Conservation (phyloP, 140 eudicot species). For the Oenanthe javanica region DNA sequence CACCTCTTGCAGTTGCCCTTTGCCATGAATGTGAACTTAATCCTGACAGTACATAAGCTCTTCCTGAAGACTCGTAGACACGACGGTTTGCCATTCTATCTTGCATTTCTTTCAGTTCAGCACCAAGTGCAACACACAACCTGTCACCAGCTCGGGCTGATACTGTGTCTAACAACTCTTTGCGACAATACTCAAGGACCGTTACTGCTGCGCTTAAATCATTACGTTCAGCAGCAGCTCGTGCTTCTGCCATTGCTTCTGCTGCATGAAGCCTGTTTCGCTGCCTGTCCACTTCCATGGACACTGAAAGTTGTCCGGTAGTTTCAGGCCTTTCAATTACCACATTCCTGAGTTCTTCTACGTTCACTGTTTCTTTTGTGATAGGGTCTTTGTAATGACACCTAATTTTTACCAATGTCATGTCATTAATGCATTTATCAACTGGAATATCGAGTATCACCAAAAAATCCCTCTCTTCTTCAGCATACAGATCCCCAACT, state of each 20-base stretch:
- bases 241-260: conserved; percentile 65
- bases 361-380: conserved; percentile 28
- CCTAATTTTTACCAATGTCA: conserved; percentile 42
- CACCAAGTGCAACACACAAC: conserved; percentile 52
- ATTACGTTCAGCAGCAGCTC: conserved; percentile 60
- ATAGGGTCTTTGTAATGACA: conserved; percentile 49
- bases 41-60: conserved; percentile 92
- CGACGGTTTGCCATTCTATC: conserved; percentile 78
- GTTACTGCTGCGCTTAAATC: conserved; percentile 47
- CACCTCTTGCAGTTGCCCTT: conserved; percentile 94
- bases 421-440: conserved; percentile 20
- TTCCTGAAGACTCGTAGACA: conserved; percentile 74
- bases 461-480: conserved; percentile 79
- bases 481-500: conserved; percentile 84
- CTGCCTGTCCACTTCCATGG: conserved; percentile 71
- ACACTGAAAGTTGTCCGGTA: conserved; percentile 22
- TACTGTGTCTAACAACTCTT: conserved; percentile 33
- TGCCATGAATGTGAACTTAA: conserved; percentile 98
- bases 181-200: conserved; percentile 45
- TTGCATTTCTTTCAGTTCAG: conserved; percentile 73
- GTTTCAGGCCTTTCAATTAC: conserved; percentile 48
- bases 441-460: conserved; percentile 49
- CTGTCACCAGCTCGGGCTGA: conserved; percentile 50
- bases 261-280: conserved; percentile 62
- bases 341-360: conserved; percentile 30